phyloP scores from a whole-genome alignment of 225 moss, liverwort and hornwort genomes.

The Antitrichia curtipendula region DNA sequence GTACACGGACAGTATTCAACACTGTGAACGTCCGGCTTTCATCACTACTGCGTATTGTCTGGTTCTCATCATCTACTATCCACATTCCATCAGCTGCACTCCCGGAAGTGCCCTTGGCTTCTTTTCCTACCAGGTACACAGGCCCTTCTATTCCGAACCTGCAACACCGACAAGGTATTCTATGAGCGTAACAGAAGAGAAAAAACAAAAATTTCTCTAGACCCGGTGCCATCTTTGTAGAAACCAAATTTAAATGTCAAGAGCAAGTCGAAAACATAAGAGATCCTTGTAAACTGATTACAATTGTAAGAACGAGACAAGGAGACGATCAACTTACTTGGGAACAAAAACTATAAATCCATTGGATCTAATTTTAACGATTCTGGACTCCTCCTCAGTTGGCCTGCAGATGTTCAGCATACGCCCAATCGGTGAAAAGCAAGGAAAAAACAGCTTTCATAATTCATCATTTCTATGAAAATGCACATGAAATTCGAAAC shows the following conservation, averaged over 20 bases:
- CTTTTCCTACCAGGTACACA: constrained; percentile 61
- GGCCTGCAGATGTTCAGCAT: constrained; percentile 37
- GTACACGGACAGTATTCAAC: constrained; percentile 57
- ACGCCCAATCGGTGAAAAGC: background rate
- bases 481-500: background rate
- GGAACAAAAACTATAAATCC: constrained; percentile 91
- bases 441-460: background rate
- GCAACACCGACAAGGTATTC: background rate
- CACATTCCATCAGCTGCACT: constrained; percentile 44
- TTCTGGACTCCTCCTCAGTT: constrained; percentile 69
- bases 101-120: constrained; percentile 17
- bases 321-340: constrained; percentile 41
- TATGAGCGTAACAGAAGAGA: background rate
- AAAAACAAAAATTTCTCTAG: background rate
- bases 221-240: background rate
- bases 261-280: background rate
- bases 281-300: background rate
- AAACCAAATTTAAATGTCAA: background rate
- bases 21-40: constrained; percentile 63
- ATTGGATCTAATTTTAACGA: constrained; percentile 81
- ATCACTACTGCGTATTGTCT: constrained; percentile 61
- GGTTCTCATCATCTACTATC: constrained; percentile 77
- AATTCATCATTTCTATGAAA: background rate
- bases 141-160: constrained; percentile 97
- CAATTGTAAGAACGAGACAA: background rate